These are phyloP conservation scores for Anthracocystis walkeri DNA, from an alignment of 1,284 basidiomycete genomes.

Conservation along the genomic window DNA sequence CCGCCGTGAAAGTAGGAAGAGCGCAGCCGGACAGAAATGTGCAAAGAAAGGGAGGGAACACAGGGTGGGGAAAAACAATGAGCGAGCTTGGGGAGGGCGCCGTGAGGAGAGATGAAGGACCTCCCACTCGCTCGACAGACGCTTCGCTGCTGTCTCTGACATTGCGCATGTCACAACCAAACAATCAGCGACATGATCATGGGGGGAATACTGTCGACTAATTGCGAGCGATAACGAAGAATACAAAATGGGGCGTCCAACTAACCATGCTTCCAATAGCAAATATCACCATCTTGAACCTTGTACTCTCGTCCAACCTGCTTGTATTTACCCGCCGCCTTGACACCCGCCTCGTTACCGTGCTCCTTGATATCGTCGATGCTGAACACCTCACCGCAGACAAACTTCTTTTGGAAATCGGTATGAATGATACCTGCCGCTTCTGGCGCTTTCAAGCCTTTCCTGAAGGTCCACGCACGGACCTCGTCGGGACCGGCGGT, in stretches of 20 bases:
- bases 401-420: slow-evolving; percentile 97
- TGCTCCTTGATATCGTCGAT: slow-evolving; percentile 91
- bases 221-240: background rate
- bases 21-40: too few species aligned
- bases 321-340: slow-evolving; percentile 92
- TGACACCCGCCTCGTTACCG: slow-evolving; percentile 89
- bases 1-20: too few species aligned
- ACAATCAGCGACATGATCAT: background rate
- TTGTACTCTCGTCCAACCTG: slow-evolving; percentile 98
- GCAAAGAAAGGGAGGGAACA: too few species aligned
- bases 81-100: too few species aligned
- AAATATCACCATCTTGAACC: slow-evolving; percentile 69
- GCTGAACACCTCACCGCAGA: slow-evolving; percentile 99
- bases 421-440: slow-evolving; percentile 98
- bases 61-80: too few species aligned
- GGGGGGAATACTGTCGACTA: slow-evolving; percentile 3
- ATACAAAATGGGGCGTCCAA: background rate
- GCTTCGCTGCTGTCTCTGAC: background rate
- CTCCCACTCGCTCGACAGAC: too few species aligned
- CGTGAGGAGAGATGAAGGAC: too few species aligned
- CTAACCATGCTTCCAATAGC: slow-evolving; percentile 57
- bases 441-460: slow-evolving; percentile 92
- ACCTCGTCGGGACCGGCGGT: slow-evolving; percentile 97
- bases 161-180: background rate
- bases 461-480: slow-evolving; percentile 93